Percentiles rank a stretch among this genome's conserved stretches.
phyloP scores from a whole-genome alignment of 768 basidiomycete genomes.

The Asterophora lycoperdoides region DNA sequence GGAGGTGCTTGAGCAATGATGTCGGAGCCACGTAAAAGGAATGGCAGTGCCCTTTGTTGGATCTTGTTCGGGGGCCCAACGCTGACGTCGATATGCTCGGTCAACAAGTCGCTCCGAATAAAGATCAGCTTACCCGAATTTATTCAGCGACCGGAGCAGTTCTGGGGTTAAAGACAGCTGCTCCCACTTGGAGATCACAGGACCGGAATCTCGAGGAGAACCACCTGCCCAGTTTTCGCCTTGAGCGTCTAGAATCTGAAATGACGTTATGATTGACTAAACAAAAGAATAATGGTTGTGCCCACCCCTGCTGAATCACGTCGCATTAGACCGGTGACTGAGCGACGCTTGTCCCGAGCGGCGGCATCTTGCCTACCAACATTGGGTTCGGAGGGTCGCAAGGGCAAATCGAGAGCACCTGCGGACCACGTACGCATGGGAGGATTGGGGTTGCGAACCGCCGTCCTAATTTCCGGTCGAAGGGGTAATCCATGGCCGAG shows the following conservation, averaged over 20 bases:
- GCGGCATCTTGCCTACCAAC: conserved; percentile 40
- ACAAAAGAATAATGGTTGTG: conserved; percentile 4
- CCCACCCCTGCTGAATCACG: conserved; percentile 74
- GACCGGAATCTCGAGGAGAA: conserved; percentile 65
- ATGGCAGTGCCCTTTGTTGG: conserved; percentile 93
- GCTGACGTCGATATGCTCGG: conserved; percentile 34
- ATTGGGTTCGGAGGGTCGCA: conserved; percentile 48
- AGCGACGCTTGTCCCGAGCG: conserved; percentile 69
- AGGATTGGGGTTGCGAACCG: conserved; percentile 59
- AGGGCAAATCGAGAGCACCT: conserved; percentile 70
- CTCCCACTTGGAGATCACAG: conserved; percentile 94
- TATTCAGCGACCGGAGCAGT: conserved; percentile 79
- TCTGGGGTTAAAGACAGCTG: conserved; percentile 84
- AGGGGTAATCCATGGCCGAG: conserved; percentile 61
- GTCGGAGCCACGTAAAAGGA: conserved; percentile 88
- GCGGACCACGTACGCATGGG: conserved; percentile 85
- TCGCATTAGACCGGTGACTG: conserved; percentile 61
- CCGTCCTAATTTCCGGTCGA: conserved; percentile 59
- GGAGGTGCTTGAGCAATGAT: conserved; percentile 99
- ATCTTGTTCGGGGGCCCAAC: conserved; percentile 99
- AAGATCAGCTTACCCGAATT: conserved; percentile 75
- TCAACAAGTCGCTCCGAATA: background rate
- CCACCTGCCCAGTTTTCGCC: conserved; percentile 50
- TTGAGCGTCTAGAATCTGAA: conserved; percentile 52
- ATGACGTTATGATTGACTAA: conserved; percentile 7